Percentiles rank a stretch among this genome's conserved stretches.
phyloP scores from a whole-genome alignment of 1,284 basidiomycete species.

The Apiotrichum gracile region DNA sequence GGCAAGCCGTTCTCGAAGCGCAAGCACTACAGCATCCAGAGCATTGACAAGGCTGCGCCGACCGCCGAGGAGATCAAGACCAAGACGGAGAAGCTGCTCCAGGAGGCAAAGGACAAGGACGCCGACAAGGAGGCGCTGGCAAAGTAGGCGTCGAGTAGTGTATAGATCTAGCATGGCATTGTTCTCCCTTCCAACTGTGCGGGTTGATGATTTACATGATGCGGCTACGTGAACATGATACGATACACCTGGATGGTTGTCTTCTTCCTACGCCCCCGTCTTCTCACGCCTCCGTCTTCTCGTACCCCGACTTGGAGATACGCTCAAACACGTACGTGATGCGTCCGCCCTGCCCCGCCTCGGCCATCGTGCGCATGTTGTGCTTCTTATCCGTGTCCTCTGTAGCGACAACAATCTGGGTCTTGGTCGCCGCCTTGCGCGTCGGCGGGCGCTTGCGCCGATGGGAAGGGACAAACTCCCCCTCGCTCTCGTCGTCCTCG shows the following conservation, averaged over 20 bases:
- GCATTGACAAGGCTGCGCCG: constrained; percentile 12
- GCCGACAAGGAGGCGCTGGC: not conserved
- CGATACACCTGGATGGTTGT: too few species aligned
- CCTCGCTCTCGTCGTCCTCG: not conserved
- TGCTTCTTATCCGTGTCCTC: constrained; percentile 19
- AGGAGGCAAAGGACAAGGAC: not conserved
- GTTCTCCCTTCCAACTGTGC: not conserved
- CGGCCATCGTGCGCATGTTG: constrained; percentile 30
- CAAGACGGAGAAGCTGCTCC: not conserved
- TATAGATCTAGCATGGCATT: constrained; percentile 7
- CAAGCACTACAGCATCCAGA: constrained; percentile 28
- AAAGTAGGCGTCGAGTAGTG: not conserved
- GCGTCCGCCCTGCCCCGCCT: constrained; percentile 28
- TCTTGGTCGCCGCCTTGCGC: not conserved
- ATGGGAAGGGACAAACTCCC: not conserved
- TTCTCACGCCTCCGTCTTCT: not conserved
- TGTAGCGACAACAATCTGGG: not conserved
- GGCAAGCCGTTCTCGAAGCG: constrained; percentile 29
- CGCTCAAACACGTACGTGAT: constrained; percentile 46
- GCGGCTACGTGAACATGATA: too few species aligned
- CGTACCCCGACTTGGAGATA: constrained; percentile 17
- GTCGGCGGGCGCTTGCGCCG: not conserved
- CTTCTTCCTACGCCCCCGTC: too few species aligned
- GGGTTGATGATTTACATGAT: too few species aligned
- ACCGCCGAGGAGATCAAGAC: not conserved